These are phyloP conservation scores for Dendrocalamus sinicus DNA, from an alignment of 176 grass and related monocot species.

Conservation along the genomic window DNA sequence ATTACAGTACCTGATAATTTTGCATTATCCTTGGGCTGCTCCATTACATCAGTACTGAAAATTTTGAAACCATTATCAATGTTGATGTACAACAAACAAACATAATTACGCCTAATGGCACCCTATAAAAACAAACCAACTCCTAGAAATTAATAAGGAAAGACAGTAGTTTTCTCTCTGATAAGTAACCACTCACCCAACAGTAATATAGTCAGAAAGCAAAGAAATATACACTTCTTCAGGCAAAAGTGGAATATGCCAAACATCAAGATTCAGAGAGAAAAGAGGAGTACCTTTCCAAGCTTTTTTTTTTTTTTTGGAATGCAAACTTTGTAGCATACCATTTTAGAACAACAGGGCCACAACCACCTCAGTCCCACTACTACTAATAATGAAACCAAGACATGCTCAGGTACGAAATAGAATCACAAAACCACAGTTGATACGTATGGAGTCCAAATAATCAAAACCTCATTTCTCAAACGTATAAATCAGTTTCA, in stretches of 20 bases:
- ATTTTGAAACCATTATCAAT: neutral
- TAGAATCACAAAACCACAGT: neutral
- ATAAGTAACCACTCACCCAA: neutral
- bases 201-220: neutral
- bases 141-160: neutral
- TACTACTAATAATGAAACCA: neutral
- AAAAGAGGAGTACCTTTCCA: neutral
- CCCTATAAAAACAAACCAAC: neutral
- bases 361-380: neutral
- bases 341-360: constrained; percentile 14
- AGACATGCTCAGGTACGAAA: neutral
- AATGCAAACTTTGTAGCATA: constrained; percentile 19
- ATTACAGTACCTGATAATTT: constrained; percentile 36
- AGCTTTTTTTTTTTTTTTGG: neutral
- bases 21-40: constrained; percentile 7
- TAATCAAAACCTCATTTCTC: neutral
- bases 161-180: neutral
- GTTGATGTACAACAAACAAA: neutral
- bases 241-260: neutral
- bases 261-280: neutral
- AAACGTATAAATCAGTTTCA: neutral
- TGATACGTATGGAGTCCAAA: neutral
- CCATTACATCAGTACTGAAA: constrained; percentile 39
- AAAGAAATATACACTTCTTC: neutral
- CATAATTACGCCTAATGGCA: neutral